Percentiles rank a stretch among this genome's conserved stretches.
phyloP scores from a whole-genome alignment of 2,329 filamentous ascomycete genomes.

The Fusarium tricinctum region DNA sequence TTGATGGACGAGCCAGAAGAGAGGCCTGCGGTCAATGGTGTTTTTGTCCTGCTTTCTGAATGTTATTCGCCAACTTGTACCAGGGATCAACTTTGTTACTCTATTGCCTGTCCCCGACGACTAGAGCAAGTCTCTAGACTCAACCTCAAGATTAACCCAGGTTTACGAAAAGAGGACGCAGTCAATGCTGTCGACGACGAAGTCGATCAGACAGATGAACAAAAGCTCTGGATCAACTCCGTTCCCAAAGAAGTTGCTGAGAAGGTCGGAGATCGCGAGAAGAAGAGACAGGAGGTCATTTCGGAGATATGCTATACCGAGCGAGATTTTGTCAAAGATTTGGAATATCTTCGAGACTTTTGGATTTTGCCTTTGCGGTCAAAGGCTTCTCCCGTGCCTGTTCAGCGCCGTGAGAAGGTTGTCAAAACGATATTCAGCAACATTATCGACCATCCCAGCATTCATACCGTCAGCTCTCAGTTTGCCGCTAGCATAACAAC shows the following conservation, averaged over 20 bases:
- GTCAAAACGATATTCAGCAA: slow-evolving; percentile 97
- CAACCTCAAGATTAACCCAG: slow-evolving; percentile 93
- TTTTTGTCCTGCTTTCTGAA: slow-evolving; percentile 95
- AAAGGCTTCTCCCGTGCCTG: slow-evolving; percentile 87
- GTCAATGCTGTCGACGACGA: slow-evolving; percentile 81
- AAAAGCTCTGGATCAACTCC: slow-evolving; percentile 99
- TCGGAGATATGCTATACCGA: slow-evolving; percentile 99
- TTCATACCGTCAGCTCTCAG: slow-evolving; percentile 89
- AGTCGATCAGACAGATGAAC: slow-evolving; percentile 86
- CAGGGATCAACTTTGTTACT: slow-evolving; percentile 94
- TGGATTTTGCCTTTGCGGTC: slow-evolving; percentile 95
- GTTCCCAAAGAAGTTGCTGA: slow-evolving; percentile 96
- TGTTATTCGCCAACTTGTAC: slow-evolving; percentile 99
- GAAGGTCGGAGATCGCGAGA: slow-evolving; percentile 88
- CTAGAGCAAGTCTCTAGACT: slow-evolving; percentile 94
- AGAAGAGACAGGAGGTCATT: slow-evolving; percentile 98
- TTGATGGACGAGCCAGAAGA: slow-evolving; percentile 86
- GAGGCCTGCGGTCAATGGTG: slow-evolving; percentile 84
- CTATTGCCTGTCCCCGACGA: slow-evolving; percentile 93
- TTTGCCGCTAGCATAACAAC: slow-evolving; percentile 91
- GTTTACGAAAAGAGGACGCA: slow-evolving; percentile 76
- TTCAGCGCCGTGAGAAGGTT: slow-evolving; percentile 88
- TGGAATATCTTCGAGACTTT: slow-evolving; percentile 97
- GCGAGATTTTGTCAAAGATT: slow-evolving; percentile 97
- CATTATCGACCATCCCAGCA: slow-evolving; percentile 84